Evolutionary conservation across 768 basidiomycete species (phyloP).

Genomic region (Myochromella boudieri): DNA sequence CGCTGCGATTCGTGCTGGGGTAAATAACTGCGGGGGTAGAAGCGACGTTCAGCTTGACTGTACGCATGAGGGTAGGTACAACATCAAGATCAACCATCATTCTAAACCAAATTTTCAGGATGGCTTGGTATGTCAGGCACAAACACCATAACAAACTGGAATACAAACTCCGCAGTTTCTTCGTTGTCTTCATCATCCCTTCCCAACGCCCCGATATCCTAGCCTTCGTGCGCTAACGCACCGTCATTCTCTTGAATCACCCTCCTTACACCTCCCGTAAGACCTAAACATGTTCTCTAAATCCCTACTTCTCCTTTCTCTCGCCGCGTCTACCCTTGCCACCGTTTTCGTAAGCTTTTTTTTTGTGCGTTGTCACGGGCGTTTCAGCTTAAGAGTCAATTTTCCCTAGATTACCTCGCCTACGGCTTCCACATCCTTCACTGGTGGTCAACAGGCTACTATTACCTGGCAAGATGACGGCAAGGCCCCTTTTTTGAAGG

Average conservation of each 20-base stretch:
- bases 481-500: slow-evolving; percentile 41
- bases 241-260: slow-evolving; percentile 39
- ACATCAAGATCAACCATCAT: no score
- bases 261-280: slow-evolving; percentile 25
- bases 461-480: slow-evolving; percentile 64
- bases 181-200: slow-evolving; percentile 2
- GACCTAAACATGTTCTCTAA: slow-evolving; percentile 51
- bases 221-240: slow-evolving; percentile 20
- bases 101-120: no score
- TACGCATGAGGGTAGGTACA: no score
- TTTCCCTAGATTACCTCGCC: slow-evolving; percentile 58
- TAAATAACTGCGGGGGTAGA: no score
- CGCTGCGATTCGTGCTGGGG: no score
- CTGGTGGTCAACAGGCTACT: slow-evolving; percentile 48
- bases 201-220: slow-evolving; percentile 15
- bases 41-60: no score
- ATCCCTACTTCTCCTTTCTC: slow-evolving; percentile 45
- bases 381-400: neutral
- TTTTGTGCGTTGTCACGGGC: neutral
- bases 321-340: slow-evolving; percentile 54
- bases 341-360: slow-evolving; percentile 50
- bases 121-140: neutral
- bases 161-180: slow-evolving; percentile 19
- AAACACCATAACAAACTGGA: no score
- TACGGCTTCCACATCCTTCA: slow-evolving; percentile 39